Evolutionary conservation across 192 early-diverging fungal genomes (phyloP), one percentile per base, ranked within the genome.

Genomic region (Dissophora ornata): DNA sequence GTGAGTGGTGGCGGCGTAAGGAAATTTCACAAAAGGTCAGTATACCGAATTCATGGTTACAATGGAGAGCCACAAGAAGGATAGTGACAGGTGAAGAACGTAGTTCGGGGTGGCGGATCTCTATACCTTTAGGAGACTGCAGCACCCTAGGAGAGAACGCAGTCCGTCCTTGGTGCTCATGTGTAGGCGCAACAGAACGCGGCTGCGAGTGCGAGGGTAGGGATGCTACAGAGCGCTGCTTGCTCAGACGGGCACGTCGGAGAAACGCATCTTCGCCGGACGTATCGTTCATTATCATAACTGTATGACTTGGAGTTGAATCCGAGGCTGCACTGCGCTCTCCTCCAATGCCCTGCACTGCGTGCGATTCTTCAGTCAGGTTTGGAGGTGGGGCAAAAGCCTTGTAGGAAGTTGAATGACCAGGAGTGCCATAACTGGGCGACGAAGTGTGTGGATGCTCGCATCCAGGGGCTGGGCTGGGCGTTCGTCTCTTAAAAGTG

Each of bases 181-280:
- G 30, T 40, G 33, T 40, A 4, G 33, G 54, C 4, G 18, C 38
- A 15, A 47, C 41, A 15, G 48, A n/a, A 2, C 71, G 46, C 19
- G 70, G 62, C 26, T 80, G 33, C 54, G 34, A n/a, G n/a, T n/a
- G n/a, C n/a, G n/a, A n/a, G n/a, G n/a, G 56, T 7, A 7, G 25
- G 10, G 25, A 19, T 32, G 52, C 38, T 18, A 47, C 41, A 15
- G 48, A n/a, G 1, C 71, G 46, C 19, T 74, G 62, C 26, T 80
- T 58, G 26, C 80, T 85, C 41, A 90, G 68, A 53, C 61, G 56
- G 22, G 84, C 86, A 51, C 90, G 81, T 18, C 86, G 80, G 50
- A 86, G 74, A 62, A 86, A 92, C 1, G 90, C 90, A 58, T 92
- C 90, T 49, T 92, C 90, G n/a, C 85, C 90, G 0, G 90, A 81